Evolutionary conservation across 345 rosid genomes (phyloP), one percentile per base, ranked within the genome.

Genomic region (Populus nigra): DNA sequence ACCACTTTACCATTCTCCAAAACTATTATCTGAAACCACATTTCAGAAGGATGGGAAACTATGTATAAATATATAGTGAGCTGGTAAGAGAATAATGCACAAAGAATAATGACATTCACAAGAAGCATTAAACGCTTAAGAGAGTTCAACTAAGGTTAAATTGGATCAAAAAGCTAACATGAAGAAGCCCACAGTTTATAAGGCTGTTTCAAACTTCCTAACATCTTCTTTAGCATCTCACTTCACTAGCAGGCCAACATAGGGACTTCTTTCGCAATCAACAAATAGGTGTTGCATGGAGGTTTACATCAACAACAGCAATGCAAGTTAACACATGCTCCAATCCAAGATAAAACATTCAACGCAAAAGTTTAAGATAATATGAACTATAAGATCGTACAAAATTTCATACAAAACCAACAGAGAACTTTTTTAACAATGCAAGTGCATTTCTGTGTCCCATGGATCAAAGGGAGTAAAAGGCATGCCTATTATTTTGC

Each of bases 1-100:
- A 94, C 89, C 74, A 96, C 97, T 89, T 86, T 94, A 86, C 99
- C 98, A 55, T 86, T 86, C 88, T 94, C 98, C 87, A 96, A 80
- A 76, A 96, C 97, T 72, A 96, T 87, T 62, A 96, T 96, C 99
- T 95, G 94, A 73, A 81, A 75, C 72, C 72, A 75, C 43, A 36
- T 65, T 66, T 38, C 59, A 55, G 3, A 41, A 41, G 45, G 13
- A 68, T 13, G 65, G 67, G 55, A 38, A 72, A 25, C 13, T 49
- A 35, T 23, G 31, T 65, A 33, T 47, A 62, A 66, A 16, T 27
- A 35, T 13, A 11, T 9, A 33, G n/a, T 8, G 4, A 15, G 57
- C 2, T 39, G 35, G 53, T 31, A 67, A 29, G 12, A 35, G 6
- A 69, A 68, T 39, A 27, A 31, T 50, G n/a, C 35, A 68, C 35